Evolutionary conservation across 2,329 filamentous ascomycete species (phyloP), one percentile per base, ranked within the genome.

Genomic region (Alternaria consortialis): DNA sequence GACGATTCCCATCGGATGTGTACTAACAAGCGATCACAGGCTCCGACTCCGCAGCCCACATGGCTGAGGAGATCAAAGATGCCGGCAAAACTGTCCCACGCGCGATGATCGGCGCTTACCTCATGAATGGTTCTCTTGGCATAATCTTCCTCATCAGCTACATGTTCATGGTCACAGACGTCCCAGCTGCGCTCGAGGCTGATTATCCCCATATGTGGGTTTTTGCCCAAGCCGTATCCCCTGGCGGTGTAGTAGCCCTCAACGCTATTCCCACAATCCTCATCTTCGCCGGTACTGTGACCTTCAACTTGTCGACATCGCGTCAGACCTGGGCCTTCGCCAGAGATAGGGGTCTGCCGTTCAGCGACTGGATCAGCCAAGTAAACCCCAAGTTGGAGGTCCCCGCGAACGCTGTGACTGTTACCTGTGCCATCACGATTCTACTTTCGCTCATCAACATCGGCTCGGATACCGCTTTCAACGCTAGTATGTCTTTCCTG

Each of bases 11-110:
- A 5, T 7, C 17, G 7, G 7, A 15, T 8, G 4, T 17, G 53
- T 7, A 31, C 64, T 73, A 57, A 73, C 51, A n/a, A 29, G 12
- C 23, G 13, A n/a, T 15, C 15, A 8, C 34, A 76, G 73, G 73
- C 53, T 74, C 78, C 47, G 80, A 83, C 59, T 77, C 79, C 9
- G 77, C 79, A 20, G 79, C 78, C 2, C 79, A 82, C 58, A 79
- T 83, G 70, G 70, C 80, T 2, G 80, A 83, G 62, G 81, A 83
- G 58, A 75, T 82, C 58, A 77, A 79, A 56, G 74, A 81, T 29
- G 80, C 80, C 2, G 74, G 76, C 20, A 76, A 72, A 15, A 74
- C 79, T 15, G 77, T 83, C 4, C 81, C 81, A 2, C 71, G 73
- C 36, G 76, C 79, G 8, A 81, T 82, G 75, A 66, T 83, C 6